Percentiles rank a stretch among this genome's conserved stretches.
Conservation (phyloP, 177 flowering plant species). For the Vitis hybrid region DNA sequence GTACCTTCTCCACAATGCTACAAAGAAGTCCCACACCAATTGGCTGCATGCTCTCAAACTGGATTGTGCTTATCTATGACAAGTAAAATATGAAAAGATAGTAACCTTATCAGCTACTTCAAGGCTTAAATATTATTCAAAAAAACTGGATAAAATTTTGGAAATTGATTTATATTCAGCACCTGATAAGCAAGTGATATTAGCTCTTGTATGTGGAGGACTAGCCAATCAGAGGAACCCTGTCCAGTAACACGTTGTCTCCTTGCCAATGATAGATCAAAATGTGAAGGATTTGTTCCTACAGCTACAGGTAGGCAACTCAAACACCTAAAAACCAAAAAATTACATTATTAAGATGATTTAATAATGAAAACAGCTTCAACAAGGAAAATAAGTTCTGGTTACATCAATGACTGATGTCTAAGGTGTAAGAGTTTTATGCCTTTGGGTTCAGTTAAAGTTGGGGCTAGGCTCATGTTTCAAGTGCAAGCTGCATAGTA, state of each 20-base stretch:
- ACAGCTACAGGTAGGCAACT: slow-evolving; percentile 84
- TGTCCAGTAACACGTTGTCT: slow-evolving; percentile 25
- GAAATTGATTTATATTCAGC: neutral
- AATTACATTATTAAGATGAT: neutral
- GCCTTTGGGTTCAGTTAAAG: neutral
- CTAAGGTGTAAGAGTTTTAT: neutral
- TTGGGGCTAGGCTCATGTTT: neutral
- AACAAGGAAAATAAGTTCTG: neutral
- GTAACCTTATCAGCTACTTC: slow-evolving; percentile 8
- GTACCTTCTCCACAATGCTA: slow-evolving; percentile 87
- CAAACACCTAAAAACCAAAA: slow-evolving; percentile 61
- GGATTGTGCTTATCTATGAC: slow-evolving; percentile 85
- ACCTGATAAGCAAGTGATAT: slow-evolving; percentile 98
- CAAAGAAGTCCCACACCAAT: slow-evolving; percentile 79
- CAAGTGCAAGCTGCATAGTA: too few relatives aligned
- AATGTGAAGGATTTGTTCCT: slow-evolving; percentile 83
- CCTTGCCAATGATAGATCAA: slow-evolving; percentile 82
- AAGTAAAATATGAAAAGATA: neutral
- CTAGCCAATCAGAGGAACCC: slow-evolving; percentile 74
- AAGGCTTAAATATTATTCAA: neutral
- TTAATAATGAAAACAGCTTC: neutral
- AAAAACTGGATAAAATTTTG: neutral
- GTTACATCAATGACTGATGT: neutral
- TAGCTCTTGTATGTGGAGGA: slow-evolving; percentile 78
- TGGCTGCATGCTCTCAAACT: slow-evolving; percentile 91